Conservation (phyloP, 306 rosid species). For the Cyclanthera cordifolia region DNA sequence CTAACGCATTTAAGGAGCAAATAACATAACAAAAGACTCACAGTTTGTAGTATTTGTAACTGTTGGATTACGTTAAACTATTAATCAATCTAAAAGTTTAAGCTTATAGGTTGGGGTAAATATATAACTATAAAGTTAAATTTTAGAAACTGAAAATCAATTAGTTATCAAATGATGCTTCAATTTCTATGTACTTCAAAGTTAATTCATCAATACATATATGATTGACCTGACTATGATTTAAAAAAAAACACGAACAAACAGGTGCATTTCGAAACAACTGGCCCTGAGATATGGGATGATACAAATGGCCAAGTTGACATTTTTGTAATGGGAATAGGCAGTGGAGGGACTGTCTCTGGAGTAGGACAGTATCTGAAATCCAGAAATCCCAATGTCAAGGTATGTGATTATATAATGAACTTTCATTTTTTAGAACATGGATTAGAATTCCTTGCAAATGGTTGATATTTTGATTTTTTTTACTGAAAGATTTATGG, state of each 20-base stretch:
- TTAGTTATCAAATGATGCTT: no score
- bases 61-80: no score
- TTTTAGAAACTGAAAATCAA: no score
- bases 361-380: conserved; percentile 96
- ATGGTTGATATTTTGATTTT: conserved; percentile 11
- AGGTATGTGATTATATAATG: conserved; percentile 30
- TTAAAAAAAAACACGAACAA: background rate
- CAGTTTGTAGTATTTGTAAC: background rate
- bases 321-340: conserved; percentile 96
- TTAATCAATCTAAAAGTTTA: no score
- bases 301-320: conserved; percentile 86
- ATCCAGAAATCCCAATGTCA: conserved; percentile 70
- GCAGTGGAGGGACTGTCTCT: conserved; percentile 92
- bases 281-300: conserved; percentile 99
- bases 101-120: no score
- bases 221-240: background rate
- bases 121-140: no score
- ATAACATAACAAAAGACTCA: background rate
- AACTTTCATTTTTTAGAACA: background rate
- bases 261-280: conserved; percentile 91
- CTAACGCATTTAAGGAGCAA: background rate
- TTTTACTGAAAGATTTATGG: conserved; percentile 46
- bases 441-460: background rate
- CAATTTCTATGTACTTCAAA: background rate
- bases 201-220: background rate